phyloP scores from a whole-genome alignment of 1,284 basidiomycete genomes.

The Trichosporon sp. region DNA sequence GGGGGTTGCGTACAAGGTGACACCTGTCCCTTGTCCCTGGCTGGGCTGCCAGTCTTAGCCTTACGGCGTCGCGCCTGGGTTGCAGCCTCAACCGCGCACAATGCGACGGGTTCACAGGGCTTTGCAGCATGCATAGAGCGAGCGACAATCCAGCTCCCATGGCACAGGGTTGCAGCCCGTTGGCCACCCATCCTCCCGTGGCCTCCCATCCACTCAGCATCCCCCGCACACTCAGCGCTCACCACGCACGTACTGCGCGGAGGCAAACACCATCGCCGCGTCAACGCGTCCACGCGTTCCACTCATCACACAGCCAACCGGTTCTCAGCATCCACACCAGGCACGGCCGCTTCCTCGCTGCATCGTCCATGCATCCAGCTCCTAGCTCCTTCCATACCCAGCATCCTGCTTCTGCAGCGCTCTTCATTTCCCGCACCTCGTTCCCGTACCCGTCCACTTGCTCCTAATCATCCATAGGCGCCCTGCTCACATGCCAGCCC shows the following conservation, averaged over 20 bases:
- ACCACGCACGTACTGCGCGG: neutral
- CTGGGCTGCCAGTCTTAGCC: neutral
- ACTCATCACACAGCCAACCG: neutral
- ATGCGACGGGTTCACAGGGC: neutral
- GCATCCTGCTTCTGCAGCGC: neutral
- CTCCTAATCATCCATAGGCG: neutral
- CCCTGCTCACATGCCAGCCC: neutral
- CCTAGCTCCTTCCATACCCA: neutral
- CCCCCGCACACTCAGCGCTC: neutral
- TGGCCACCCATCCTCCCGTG: neutral
- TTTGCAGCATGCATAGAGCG: too few species aligned
- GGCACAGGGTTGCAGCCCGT: neutral
- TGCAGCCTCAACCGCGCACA: neutral
- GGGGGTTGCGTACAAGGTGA: neutral
- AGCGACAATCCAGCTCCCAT: neutral
- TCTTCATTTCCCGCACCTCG: neutral
- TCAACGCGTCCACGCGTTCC: conserved; percentile 2
- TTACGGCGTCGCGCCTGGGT: neutral
- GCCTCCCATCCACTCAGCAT: neutral
- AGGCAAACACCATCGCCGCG: neutral
- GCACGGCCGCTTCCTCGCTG: neutral
- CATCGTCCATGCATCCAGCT: neutral
- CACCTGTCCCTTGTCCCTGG: neutral
- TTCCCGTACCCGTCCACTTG: neutral
- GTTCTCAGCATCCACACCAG: neutral